These are phyloP conservation scores for Kluyveromyces dobzhanskii DNA, from an alignment of 805 yeast genomes.

Conservation along the genomic window DNA sequence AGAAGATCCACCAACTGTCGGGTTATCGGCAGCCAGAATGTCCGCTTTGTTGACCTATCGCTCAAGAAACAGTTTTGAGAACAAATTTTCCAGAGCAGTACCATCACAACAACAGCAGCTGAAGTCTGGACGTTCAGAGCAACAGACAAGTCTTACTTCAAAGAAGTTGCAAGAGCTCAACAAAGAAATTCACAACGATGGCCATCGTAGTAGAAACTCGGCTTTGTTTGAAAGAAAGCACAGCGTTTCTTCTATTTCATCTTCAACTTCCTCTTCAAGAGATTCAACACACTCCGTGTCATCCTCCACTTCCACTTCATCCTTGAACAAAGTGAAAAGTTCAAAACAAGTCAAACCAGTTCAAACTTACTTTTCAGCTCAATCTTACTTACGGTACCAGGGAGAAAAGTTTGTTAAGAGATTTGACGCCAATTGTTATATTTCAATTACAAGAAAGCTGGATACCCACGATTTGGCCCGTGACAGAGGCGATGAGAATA, in stretches of 20 bases:
- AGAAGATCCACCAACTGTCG: slow-evolving; percentile 75
- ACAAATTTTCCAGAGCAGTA: slow-evolving; percentile 78
- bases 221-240: slow-evolving; percentile 7
- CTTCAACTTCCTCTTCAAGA: slow-evolving; percentile 14
- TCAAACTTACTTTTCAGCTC: slow-evolving; percentile 81
- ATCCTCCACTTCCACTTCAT: slow-evolving; percentile 24
- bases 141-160: slow-evolving; percentile 24
- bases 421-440: slow-evolving; percentile 95
- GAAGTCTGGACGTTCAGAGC: slow-evolving; percentile 19
- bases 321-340: slow-evolving; percentile 16
- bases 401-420: slow-evolving; percentile 83
- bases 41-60: slow-evolving; percentile 89
- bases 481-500: slow-evolving; percentile 41
- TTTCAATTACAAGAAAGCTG: slow-evolving; percentile 83
- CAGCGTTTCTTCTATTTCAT: slow-evolving; percentile 8
- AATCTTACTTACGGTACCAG: slow-evolving; percentile 88
- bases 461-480: slow-evolving; percentile 94
- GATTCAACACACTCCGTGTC: slow-evolving; percentile 24
- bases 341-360: slow-evolving; percentile 26
- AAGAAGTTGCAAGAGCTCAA: slow-evolving; percentile 54
- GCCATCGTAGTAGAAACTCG: slow-evolving; percentile 34
- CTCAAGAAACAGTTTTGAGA: slow-evolving; percentile 84
- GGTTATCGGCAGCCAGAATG: slow-evolving; percentile 96
- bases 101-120: slow-evolving; percentile 37
- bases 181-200: slow-evolving; percentile 86